Base-by-base conservation (phyloP, 108 stramenopile species). In the Asterionellopsis glacialis region DNA sequence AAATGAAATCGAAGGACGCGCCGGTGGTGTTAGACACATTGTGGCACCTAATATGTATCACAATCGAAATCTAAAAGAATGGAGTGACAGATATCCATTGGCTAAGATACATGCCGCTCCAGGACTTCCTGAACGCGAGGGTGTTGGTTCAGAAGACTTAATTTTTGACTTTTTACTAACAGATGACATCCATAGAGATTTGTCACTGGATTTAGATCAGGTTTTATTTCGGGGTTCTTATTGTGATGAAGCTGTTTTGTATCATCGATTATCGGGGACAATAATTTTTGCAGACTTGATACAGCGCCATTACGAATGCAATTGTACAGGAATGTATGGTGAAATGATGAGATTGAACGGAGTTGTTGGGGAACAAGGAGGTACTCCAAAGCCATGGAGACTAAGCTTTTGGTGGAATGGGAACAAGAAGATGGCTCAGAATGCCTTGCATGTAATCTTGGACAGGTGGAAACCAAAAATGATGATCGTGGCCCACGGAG, bases 221-320 rank as follows among this genome's bases (percentile, higher is more conserved):
- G 57, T 61, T 19, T 45, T 72, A 15, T 45, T 72, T 48, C 9
- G 44, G 16, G 71, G 71, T 4, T 57, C 57, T 11, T 19, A 47
- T 23, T 59, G 59, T 57, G 65, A 72, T 21, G 71, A 72, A 55
- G 71, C 67, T 13, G 71, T 65, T 19, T 72, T 72, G 16, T 72
- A 55, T 49, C 71, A 72, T 47, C 53, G 57, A 61, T 16, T 45
- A 19, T 51, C 58, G 27, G 63, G 61, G 59, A 72, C 71, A 19
- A 59, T 65, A n/a, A 72, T 72, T 12, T 65, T 72, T 42, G 53
- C 59, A 41, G 71, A 72, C 39, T 49, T 72, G 43, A 72, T 72
- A 45, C 71, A 72, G 33, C 57, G 71, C 10, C 65, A 67, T 33
- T 22, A 41, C 28, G 59, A 44, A 4, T 26, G 33, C 19, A 9